These are phyloP conservation scores for Mycosphaerella sp. DNA, from an alignment of 2,329 filamentous ascomycete genomes.

Conservation along the genomic window DNA sequence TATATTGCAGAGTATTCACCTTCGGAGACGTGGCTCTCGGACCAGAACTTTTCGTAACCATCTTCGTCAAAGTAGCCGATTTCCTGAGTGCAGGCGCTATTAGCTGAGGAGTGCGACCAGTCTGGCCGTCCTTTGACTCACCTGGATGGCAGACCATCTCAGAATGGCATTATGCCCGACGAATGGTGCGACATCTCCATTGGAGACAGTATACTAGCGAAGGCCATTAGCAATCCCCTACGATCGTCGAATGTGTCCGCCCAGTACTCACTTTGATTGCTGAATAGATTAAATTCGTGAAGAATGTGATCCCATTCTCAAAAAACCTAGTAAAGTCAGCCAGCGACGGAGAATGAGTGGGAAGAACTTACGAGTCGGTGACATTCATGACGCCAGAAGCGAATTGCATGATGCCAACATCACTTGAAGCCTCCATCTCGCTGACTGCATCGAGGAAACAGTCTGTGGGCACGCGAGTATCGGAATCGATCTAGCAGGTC, in stretches of 20 bases:
- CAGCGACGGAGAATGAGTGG: too few relatives aligned
- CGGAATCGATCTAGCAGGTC: slow-evolving; percentile 46
- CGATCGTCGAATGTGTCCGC: too few relatives aligned
- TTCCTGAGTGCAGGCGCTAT: slow-evolving; percentile 26
- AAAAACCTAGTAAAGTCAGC: slow-evolving; percentile 47
- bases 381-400: slow-evolving; percentile 73
- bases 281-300: slow-evolving; percentile 71
- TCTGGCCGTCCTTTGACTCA: too few relatives aligned
- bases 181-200: slow-evolving; percentile 67
- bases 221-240: too few relatives aligned
- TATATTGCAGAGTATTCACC: too few relatives aligned
- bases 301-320: slow-evolving; percentile 71
- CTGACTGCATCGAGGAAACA: slow-evolving; percentile 63
- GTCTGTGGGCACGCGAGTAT: slow-evolving; percentile 62
- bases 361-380: slow-evolving; percentile 43
- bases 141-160: slow-evolving; percentile 59
- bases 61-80: slow-evolving; percentile 53
- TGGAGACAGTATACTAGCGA: slow-evolving; percentile 55
- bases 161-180: slow-evolving; percentile 71
- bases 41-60: slow-evolving; percentile 47
- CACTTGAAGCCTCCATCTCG: slow-evolving; percentile 64
- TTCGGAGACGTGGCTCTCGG: slow-evolving; percentile 68
- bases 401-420: slow-evolving; percentile 67
- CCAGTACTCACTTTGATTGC: slow-evolving; percentile 48
- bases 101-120: too few relatives aligned